Evolutionary conservation across 2,329 filamentous ascomycete species (phyloP).

Genomic region (Ophiostoma piceae): DNA sequence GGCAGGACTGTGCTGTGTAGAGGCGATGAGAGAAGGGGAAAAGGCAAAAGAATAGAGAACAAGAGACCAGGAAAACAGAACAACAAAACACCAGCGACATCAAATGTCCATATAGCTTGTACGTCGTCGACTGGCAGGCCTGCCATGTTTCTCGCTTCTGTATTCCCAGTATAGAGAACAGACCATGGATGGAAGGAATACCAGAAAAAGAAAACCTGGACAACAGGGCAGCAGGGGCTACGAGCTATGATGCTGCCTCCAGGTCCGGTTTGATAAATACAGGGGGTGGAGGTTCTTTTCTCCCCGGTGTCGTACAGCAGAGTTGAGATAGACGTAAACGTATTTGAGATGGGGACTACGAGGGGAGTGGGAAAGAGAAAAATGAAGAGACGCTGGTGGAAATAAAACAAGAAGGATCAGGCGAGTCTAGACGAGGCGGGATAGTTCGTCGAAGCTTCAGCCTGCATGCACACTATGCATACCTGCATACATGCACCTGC

Average conservation of each 20-base stretch:
- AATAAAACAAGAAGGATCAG: not conserved
- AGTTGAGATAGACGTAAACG: not conserved
- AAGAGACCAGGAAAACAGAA: not conserved
- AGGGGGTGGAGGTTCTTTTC: slow-evolving; percentile 1
- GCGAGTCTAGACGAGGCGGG: not conserved
- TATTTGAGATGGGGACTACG: not conserved
- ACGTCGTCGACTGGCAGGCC: not conserved
- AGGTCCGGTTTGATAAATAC: not conserved
- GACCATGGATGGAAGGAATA: not conserved
- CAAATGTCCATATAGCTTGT: not conserved
- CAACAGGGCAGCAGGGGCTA: not conserved
- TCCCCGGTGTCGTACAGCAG: slow-evolving; percentile 2
- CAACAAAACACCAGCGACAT: not conserved
- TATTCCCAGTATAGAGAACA: not conserved
- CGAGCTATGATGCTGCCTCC: not conserved
- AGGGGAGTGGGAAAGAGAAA: not conserved
- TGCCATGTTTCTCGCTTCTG: slow-evolving; percentile 15
- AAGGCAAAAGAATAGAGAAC: not conserved
- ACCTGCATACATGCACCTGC: not conserved
- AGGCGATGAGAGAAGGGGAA: not conserved
- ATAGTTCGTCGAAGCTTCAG: not conserved
- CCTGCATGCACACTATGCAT: not conserved
- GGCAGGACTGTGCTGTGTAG: not conserved
- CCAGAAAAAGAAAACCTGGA: not conserved
- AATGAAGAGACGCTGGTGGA: not conserved